phyloP scores from a whole-genome alignment of 768 basidiomycete genomes.

The Tulasnella sp. region DNA sequence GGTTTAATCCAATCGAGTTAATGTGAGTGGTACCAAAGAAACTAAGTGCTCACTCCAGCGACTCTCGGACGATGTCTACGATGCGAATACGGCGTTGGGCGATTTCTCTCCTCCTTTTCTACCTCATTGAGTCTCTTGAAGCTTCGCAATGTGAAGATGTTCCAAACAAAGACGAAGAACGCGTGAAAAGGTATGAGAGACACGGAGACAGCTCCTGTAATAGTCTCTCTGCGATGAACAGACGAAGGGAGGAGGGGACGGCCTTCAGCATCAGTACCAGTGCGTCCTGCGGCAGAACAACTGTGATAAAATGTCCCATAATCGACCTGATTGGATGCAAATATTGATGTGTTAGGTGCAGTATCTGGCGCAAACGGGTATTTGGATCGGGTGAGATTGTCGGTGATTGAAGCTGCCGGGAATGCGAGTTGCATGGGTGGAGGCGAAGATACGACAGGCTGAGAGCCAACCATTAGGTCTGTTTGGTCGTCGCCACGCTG shows the following conservation, averaged over 20 bases:
- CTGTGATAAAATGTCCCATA: conserved; percentile 1
- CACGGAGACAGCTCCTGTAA: not conserved
- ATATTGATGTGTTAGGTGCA: too few species aligned
- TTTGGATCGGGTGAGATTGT: not conserved
- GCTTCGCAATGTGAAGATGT: conserved; percentile 3
- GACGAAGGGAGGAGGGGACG: conserved; percentile 9
- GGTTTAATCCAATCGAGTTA: too few species aligned
- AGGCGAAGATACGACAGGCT: not conserved
- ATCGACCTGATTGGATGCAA: not conserved
- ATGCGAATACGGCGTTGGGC: conserved; percentile 5
- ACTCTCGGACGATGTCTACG: conserved; percentile 2
- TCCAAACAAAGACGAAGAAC: conserved; percentile 10
- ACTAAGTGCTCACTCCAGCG: not conserved
- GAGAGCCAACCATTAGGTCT: not conserved
- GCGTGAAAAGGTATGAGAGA: conserved; percentile 6
- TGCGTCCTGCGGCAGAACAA: not conserved
- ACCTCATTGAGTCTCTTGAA: not conserved
- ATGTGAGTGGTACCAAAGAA: too few species aligned
- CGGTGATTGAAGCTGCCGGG: not conserved
- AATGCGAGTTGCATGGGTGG: not conserved
- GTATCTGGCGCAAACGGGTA: not conserved
- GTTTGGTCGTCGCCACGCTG: not conserved
- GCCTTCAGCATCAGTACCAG: not conserved
- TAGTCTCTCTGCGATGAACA: not conserved
- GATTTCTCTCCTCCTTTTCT: not conserved